phyloP scores from a whole-genome alignment of 768 basidiomycete genomes.

The Thelephora ganbajun region DNA sequence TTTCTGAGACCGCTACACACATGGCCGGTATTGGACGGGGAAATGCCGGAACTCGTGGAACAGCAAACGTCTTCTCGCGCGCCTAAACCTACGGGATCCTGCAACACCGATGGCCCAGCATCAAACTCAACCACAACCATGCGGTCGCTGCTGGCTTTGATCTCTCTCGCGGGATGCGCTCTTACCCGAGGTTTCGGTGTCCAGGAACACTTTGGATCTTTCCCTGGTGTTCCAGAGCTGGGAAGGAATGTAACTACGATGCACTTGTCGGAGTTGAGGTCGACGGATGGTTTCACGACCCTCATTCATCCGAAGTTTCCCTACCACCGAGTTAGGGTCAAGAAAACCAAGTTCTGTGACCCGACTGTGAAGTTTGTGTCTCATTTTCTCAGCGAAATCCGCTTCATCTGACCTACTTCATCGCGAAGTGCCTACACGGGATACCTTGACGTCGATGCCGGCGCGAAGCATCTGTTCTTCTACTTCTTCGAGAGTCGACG shows the following conservation, averaged over 20 bases:
- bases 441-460: constrained; percentile 32
- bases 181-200: constrained; percentile 1
- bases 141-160: not conserved
- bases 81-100: not conserved
- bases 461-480: constrained; percentile 39
- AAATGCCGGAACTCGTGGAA: not conserved
- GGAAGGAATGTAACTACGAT: constrained; percentile 5
- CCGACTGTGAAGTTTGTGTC: constrained; percentile 39
- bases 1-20: too few relatives aligned
- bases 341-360: constrained; percentile 49
- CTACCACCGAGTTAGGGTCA: constrained; percentile 39
- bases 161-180: not conserved
- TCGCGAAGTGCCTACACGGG: constrained; percentile 27
- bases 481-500: constrained; percentile 48
- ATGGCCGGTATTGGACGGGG: too few relatives aligned
- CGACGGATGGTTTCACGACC: constrained; percentile 10
- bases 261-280: constrained; percentile 14
- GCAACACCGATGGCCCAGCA: too few relatives aligned
- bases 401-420: not conserved
- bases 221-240: not conserved
- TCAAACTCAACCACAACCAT: constrained; percentile 2
- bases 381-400: not conserved
- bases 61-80: not conserved
- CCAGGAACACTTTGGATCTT: not conserved
- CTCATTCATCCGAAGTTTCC: constrained; percentile 34